A percentile compares a stretch with the other conserved stretches of the same genome.
Evolutionary conservation across 176 grass and related monocot genomes (phyloP).

Genomic region (Guadua angustifolia): DNA sequence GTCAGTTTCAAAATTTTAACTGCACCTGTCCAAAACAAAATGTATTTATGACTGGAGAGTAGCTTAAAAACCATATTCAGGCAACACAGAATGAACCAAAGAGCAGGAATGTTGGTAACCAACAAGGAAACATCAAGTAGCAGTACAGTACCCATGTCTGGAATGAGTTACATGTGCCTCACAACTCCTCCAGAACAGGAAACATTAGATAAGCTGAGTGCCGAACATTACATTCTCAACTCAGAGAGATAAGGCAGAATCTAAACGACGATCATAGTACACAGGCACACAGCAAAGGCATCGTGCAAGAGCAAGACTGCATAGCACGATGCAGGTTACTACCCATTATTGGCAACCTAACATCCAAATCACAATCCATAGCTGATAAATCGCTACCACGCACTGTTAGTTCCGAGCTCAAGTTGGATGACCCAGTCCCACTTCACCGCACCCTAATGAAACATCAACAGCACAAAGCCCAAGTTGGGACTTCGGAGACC

Average conservation of each 20-base stretch:
- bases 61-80: background rate
- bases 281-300: background rate
- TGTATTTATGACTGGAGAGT: no score
- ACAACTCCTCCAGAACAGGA: conserved; percentile 14
- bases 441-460: conserved; percentile 9
- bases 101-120: background rate
- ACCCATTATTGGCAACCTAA: conserved; percentile 44
- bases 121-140: background rate
- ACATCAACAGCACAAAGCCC: conserved; percentile 10
- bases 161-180: background rate
- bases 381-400: background rate
- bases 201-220: background rate
- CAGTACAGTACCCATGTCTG: conserved; percentile 2
- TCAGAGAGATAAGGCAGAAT: background rate
- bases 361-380: conserved; percentile 7
- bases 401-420: conserved; percentile 23
- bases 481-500: conserved; percentile 14
- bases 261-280: conserved; percentile 10
- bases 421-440: conserved; percentile 25
- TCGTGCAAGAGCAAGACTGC: conserved; percentile 35
- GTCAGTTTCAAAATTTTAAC: no score
- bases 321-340: conserved; percentile 33
- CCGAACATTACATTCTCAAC: conserved; percentile 27
- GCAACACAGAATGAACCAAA: background rate
- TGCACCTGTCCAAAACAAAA: no score